phyloP scores from a whole-genome alignment of 257 asterid species.

The Nicotiana otophora region DNA sequence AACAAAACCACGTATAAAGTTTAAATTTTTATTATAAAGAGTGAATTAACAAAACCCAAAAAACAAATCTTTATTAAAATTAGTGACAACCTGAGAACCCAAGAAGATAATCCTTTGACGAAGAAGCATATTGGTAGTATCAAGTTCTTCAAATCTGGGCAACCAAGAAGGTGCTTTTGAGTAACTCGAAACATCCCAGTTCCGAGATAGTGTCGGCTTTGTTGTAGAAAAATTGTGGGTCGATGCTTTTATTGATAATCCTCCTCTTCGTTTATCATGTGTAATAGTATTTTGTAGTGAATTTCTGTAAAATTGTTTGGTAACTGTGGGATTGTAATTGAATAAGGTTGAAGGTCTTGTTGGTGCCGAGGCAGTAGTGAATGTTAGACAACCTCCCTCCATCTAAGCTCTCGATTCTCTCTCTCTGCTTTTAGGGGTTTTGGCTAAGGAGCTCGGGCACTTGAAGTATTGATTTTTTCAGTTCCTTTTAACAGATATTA shows the following conservation, averaged over 20 bases:
- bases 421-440: neutral
- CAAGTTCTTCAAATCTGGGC: conserved; percentile 92
- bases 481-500: neutral
- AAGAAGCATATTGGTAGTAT: conserved; percentile 96
- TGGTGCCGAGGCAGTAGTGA: conserved; percentile 28
- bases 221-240: conserved; percentile 22
- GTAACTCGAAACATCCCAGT: conserved; percentile 60
- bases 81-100: conserved; percentile 61
- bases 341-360: conserved; percentile 23
- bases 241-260: conserved; percentile 32
- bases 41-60: neutral
- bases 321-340: conserved; percentile 4
- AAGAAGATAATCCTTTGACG: conserved; percentile 88
- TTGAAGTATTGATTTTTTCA: neutral
- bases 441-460: neutral
- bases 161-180: conserved; percentile 72
- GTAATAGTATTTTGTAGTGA: neutral
- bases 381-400: conserved; percentile 39
- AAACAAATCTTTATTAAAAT: neutral
- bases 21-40: neutral
- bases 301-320: conserved; percentile 9
- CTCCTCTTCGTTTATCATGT: conserved; percentile 1
- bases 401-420: conserved; percentile 10
- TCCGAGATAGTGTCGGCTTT: conserved; percentile 33
- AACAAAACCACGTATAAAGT: neutral